Evolutionary conservation across 371 early-diverging fungal species (phyloP), one percentile per base, ranked within the genome.

Genomic region (Mortierella sp.): DNA sequence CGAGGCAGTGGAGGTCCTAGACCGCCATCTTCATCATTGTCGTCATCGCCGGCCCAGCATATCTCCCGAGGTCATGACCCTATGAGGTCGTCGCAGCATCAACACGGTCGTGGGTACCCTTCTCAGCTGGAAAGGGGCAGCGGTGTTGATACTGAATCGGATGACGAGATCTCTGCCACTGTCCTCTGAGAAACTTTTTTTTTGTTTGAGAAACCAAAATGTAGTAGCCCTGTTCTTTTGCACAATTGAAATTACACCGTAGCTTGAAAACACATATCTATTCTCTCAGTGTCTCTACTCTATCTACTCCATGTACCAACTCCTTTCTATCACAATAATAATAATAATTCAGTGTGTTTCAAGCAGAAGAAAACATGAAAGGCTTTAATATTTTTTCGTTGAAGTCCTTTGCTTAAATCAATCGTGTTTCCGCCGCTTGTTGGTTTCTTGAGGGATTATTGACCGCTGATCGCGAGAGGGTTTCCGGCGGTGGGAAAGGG

Each of bases 111-210:
- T 24, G 58, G 24, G 48, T 58, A 71, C 29, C 48, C 58, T 27
- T 46, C 55, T 3, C 72, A 54, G 41, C 32, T 75, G 48, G 82
- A 78, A 12, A 63, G 65, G n/a, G 72, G 75, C 46, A 75, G 78
- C 32, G 75, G 82, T n/a, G 78, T 63, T 8, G 82, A 82, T 41
- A 82, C 82, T 3, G 82, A 82, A 73, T 75, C 82, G 10, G 82
- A 82, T 44, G 82, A 81, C 27, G 75, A 81, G 0, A 71, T 29
- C 16, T 24, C 74, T 41, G 24, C 65, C 38, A 32, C 56, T 16
- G 74, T 70, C 14, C 29, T 24, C 48, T 78, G 74, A 78, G 38
- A 6, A 4, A 11, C 54, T 32, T 35, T 35, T 35, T 35, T 16
- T 48, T 18, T 32, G 27, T 68, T 63, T 35, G 14, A 7, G 4